Base-by-base conservation (phyloP, 192 early-diverging fungal species). In the Backusella tarrabulga region DNA sequence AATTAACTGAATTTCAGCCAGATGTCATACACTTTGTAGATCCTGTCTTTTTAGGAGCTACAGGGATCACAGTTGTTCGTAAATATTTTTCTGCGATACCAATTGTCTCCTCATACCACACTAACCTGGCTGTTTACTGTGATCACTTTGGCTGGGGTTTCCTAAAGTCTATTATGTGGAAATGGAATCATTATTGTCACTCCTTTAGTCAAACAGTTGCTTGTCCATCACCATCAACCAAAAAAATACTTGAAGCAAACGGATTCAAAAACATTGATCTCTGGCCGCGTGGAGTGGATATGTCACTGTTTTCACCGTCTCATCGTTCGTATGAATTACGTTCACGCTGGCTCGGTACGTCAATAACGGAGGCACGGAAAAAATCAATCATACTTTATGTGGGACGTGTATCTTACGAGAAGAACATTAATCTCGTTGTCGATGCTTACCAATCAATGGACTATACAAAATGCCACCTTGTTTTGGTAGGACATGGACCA, bases 241-340 rank as follows among this genome's bases (percentile, higher is more conserved):
- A 50, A n/a, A 15, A 54, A 34, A 78, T 82, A 74, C 67, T 74
- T 12, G 32, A 73, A 14, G 46, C 75, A 29, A 74, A 82, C 34
- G 77, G 77, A 7, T 82, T 78, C 42, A 34, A 82, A 14, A 72
- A 78, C 56, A n/a, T 76, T 0, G 32, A 69, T 7, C 14, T 82
- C 12, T 82, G 81, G 77, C 81, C 81, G 35, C 67, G 81, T 5
- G 81, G 81, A 26, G 81, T 82, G 8, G 81, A 82, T 60, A 54
- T 78, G 21, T 66, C 73, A 0, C 26, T 79, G 0, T 82, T 79
- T 54, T 82, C 81, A 21, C 76, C 71, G 15, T 66, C 66, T 29
- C 56, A 74, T 23, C 36, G 72, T 34, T 81, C 80, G 2, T n/a
- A 36, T 7, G 52, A 81, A 32, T 21, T 81, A 38, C 76, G 80